Evolutionary conservation across 2,329 filamentous ascomycete species (phyloP), one percentile per base, ranked within the genome.

Genomic region (Teratosphaeria gauchensis): DNA sequence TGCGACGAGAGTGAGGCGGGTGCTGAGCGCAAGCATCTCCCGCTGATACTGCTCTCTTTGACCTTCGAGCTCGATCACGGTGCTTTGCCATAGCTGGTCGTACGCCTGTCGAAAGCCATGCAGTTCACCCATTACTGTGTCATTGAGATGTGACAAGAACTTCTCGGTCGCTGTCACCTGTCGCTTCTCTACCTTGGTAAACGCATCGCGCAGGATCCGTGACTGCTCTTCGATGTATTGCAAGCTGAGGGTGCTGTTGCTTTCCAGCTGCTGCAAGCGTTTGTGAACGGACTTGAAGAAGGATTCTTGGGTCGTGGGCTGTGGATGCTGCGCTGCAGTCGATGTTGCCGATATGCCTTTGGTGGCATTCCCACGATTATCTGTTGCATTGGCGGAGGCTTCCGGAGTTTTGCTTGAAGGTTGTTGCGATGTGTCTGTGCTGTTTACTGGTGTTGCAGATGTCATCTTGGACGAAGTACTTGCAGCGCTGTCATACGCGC

Each of bases 281-380:
- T 97, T 97, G 63, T 92, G 90, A 8, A 97, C 87, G 3, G 91
- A 90, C 72, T 97, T 97, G 81, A 96, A 99, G 74, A 99, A 97
- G 1, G 89, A 94, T 71, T 99, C 94, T 73, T 99, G 94, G 0
- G 95, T 94, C 0, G 92, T 91, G 1, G 92, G 92, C 76, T 65
- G 82, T 74, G 30, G 76, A 74, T 51, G 79, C 68, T 58, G 51
- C 28, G 8, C 78, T 75, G 30, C 75, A 65, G 30, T 62, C 60
- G 31, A 71, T 58, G 58, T 58, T 14, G 51, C 51, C 14, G 51
- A 46, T 48, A 19, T 51, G 38, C 24, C 38, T 53, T 52, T 33
- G 5, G 48, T 54, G 52, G 32, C 28, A 21, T 53, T 28, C 11
- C 16, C 19, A n/a, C 16, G 19, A 16, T 6, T 7, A 14, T 42